Evolutionary conservation across 345 rosid genomes (phyloP).

Genomic region (Excoecaria cochinchinensis): DNA sequence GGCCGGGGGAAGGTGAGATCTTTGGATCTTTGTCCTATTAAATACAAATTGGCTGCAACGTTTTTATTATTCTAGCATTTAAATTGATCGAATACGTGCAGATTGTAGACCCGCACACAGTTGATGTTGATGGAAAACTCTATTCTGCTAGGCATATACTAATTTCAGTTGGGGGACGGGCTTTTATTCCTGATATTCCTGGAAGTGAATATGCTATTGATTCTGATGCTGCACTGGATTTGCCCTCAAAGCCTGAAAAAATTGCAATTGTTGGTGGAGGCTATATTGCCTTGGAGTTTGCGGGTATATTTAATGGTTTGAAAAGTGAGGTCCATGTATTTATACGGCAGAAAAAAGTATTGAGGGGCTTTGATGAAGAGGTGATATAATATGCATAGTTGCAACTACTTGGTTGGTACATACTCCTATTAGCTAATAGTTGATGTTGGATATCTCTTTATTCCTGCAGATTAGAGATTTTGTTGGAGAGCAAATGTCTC

Average conservation of each 20-base stretch:
- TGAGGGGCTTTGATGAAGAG: slow-evolving; percentile 97
- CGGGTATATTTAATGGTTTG: slow-evolving; percentile 84
- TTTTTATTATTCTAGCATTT: background rate
- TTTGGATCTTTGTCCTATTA: background rate
- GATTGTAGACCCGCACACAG: slow-evolving; percentile 83
- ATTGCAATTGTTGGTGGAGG: slow-evolving; percentile 94
- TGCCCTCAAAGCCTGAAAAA: slow-evolving; percentile 78
- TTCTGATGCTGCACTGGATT: slow-evolving; percentile 96
- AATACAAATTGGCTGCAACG: background rate
- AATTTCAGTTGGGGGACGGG: slow-evolving; percentile 87
- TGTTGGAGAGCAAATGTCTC: slow-evolving; percentile 81
- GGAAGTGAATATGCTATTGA: slow-evolving; percentile 82
- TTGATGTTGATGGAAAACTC: slow-evolving; percentile 81
- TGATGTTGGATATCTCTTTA: background rate
- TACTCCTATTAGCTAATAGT: background rate
- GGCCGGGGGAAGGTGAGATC: slow-evolving; percentile 89
- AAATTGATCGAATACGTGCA: slow-evolving; percentile 23
- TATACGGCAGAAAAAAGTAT: slow-evolving; percentile 84
- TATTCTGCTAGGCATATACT: slow-evolving; percentile 71
- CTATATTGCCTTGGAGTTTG: slow-evolving; percentile 52
- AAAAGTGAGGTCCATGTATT: slow-evolving; percentile 84
- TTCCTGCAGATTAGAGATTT: slow-evolving; percentile 76
- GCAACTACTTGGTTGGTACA: slow-evolving; percentile 50
- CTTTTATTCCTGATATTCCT: slow-evolving; percentile 86
- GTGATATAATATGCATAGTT: slow-evolving; percentile 34